Base-by-base conservation (phyloP, 106 monocot species). In the Acorus gramineus region DNA sequence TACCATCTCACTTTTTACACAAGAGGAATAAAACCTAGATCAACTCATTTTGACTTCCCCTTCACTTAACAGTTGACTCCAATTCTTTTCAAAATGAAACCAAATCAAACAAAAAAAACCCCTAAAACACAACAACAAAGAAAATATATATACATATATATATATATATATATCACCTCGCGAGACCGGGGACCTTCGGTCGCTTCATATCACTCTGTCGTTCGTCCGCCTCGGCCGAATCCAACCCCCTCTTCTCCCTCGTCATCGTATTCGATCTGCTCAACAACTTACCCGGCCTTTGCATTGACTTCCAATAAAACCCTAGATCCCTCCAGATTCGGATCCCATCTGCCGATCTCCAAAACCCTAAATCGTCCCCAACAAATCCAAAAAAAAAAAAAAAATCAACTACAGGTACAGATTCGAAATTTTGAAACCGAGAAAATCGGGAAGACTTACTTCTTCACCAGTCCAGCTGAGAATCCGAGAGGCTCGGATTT, bases 201-300 rank as follows among this genome's bases (percentile, higher is more conserved):
- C 79, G 67, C 72, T 84, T 84, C 59, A 69, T 51, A 50, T 83
- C 83, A 9, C 63, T 75, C 56, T 67, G 84, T n/a, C 9, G 11
- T 2, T 64, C 79, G 46, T 68, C 79, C 47, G 50, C 55, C 14
- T 63, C 79, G 8, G 49, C 66, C 10, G 72, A 47, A 42, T 76
- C 84, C 56, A 79, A 49, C 48, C 69, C 76, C 44, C 84, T 68
- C 72, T 79, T 83, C 67, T 78, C 78, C 58, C 73, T 63, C 63
- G 63, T 54, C 79, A 75, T 66, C 11, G 67, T 57, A 9, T 65
- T 74, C 46, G 69, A 53, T 48, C 69, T 64, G 49, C 59, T 70
- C 61, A 65, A 7, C 10, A 47, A 50, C 58, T 78, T 56, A 54
- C 4, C 66, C 6, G 42, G 52, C 55, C 81, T 63, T 69, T 81